phyloP scores from a whole-genome alignment of 2,329 filamentous ascomycete species.

The Fusarium agapanthi region DNA sequence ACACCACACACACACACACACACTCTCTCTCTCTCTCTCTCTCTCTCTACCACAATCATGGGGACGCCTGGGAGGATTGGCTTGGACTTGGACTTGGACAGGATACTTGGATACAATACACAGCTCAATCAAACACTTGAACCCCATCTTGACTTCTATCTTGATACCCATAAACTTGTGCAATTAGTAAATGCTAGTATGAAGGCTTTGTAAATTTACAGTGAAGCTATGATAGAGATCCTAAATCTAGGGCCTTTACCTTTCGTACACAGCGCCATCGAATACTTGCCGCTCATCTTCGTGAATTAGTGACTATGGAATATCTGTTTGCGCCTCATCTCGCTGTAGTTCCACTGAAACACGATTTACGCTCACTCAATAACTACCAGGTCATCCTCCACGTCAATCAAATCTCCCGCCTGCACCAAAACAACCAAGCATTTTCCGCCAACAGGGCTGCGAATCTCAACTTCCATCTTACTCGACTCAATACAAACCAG shows the following conservation, averaged over 20 bases:
- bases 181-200: background rate
- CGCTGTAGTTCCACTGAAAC: too few species aligned
- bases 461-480: conserved; percentile 51
- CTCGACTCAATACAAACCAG: conserved; percentile 49
- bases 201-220: background rate
- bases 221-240: background rate
- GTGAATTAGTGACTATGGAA: background rate
- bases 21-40: background rate
- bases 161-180: background rate
- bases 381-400: conserved; percentile 41
- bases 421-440: conserved; percentile 40
- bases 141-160: background rate
- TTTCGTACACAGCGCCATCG: background rate
- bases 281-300: background rate
- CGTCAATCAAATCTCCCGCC: conserved; percentile 44
- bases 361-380: conserved; percentile 13
- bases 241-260: background rate
- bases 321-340: background rate
- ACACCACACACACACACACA: background rate
- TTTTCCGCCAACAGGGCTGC: conserved; percentile 41
- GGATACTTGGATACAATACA: background rate
- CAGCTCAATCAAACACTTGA: background rate
- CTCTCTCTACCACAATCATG: background rate
- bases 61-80: background rate
- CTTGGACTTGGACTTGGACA: background rate